A percentile compares a stretch with the other conserved stretches of the same genome.
Conservation (phyloP, 2,329 filamentous ascomycete genomes). For the Pseudocercospora ulei region DNA sequence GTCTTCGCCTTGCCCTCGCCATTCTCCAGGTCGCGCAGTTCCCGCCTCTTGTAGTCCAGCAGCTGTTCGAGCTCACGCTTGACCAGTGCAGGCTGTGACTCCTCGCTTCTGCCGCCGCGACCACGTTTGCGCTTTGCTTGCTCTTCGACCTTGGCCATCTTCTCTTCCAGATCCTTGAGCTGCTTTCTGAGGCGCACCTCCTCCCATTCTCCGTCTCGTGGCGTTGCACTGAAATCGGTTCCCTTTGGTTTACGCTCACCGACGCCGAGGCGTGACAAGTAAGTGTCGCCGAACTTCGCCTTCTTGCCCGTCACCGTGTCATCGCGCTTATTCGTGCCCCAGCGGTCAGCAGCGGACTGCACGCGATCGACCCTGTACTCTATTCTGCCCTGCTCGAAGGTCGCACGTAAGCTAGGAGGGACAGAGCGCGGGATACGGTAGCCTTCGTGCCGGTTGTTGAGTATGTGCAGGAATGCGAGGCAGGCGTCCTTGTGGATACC, state of each 20-base stretch:
- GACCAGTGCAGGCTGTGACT: conserved; percentile 77
- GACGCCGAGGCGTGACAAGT: conserved; percentile 76
- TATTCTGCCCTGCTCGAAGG: conserved; percentile 91
- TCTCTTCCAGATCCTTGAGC: conserved; percentile 76
- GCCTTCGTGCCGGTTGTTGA: conserved; percentile 91
- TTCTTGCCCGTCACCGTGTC: conserved; percentile 78
- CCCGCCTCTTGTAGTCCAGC: conserved; percentile 84
- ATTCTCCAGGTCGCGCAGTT: conserved; percentile 63
- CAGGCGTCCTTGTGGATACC: conserved; percentile 91
- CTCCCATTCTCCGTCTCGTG: conserved; percentile 89
- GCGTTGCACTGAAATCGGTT: conserved; percentile 78
- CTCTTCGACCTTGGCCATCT: conserved; percentile 73
- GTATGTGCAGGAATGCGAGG: conserved; percentile 89
- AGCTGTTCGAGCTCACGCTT: conserved; percentile 91
- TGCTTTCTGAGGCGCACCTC: conserved; percentile 92
- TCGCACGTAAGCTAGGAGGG: conserved; percentile 78
- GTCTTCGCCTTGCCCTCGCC: conserved; percentile 58
- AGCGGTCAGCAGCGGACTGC: conserved; percentile 55
- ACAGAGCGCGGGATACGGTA: conserved; percentile 87
- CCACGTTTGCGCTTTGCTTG: conserved; percentile 45
- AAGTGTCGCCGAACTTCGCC: conserved; percentile 94
- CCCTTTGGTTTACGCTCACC: conserved; percentile 67
- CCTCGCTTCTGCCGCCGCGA: conserved; percentile 45
- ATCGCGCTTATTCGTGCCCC: conserved; percentile 70
- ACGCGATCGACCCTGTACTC: conserved; percentile 86